Conservation (phyloP, 2,329 filamentous ascomycete genomes). For the Aureobasidium sp. region DNA sequence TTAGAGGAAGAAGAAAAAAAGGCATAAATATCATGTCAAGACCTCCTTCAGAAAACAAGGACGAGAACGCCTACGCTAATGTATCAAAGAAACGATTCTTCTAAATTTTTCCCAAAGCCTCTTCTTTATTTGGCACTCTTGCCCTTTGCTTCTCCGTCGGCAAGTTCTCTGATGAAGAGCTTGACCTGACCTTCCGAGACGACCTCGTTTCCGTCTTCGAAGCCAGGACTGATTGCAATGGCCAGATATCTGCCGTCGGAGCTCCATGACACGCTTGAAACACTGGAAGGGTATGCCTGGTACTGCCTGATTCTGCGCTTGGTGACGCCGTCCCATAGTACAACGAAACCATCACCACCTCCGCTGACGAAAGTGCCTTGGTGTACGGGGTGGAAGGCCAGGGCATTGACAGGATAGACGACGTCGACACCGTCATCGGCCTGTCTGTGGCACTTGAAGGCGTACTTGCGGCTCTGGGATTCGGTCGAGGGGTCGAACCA, state of each 20-base stretch:
- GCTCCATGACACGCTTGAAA: constrained; percentile 72
- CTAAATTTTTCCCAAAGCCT: not conserved
- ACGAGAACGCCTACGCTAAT: constrained; percentile 18
- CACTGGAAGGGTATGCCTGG: constrained; percentile 71
- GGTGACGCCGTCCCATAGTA: constrained; percentile 83
- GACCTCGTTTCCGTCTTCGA: constrained; percentile 80
- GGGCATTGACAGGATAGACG: constrained; percentile 84
- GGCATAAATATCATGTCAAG: not conserved
- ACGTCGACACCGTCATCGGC: constrained; percentile 60
- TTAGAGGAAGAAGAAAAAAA: constrained; percentile 13
- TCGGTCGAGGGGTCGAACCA: constrained; percentile 90
- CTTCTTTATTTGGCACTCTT: constrained; percentile 59
- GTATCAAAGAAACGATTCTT: not conserved
- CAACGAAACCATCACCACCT: constrained; percentile 85
- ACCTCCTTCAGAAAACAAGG: not conserved
- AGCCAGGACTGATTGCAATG: constrained; percentile 75
- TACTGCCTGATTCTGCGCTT: constrained; percentile 89
- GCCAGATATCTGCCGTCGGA: constrained; percentile 70
- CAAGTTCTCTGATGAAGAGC: constrained; percentile 75
- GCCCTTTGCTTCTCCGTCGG: constrained; percentile 80
- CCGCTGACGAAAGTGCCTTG: constrained; percentile 78
- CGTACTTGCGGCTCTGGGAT: constrained; percentile 89
- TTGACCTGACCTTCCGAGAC: constrained; percentile 63
- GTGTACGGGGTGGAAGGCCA: constrained; percentile 75
- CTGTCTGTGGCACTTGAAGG: constrained; percentile 96